A percentile compares a stretch with the other conserved stretches of the same genome.
Conservation (phyloP, 495 filamentous ascomycete species). For the Lepidopterella palustris region DNA sequence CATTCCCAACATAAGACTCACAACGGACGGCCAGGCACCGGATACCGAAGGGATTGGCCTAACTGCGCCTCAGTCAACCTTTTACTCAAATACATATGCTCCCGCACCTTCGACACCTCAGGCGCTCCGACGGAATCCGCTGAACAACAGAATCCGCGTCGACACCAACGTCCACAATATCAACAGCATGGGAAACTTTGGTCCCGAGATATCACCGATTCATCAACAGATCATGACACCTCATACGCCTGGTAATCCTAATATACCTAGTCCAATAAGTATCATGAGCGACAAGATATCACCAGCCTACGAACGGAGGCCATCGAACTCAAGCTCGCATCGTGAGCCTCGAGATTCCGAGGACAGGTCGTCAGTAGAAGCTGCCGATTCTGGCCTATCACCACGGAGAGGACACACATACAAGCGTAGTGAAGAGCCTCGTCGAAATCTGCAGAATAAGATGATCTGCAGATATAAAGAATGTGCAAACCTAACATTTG, state of each 20-base stretch:
- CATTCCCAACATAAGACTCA: constrained; percentile 16
- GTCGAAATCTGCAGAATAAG: constrained; percentile 59
- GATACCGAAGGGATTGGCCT: constrained; percentile 14
- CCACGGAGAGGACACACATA: constrained; percentile 22
- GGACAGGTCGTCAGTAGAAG: constrained; percentile 13
- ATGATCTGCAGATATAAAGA: constrained; percentile 58
- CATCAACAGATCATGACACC: not conserved
- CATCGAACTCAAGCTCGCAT: not conserved
- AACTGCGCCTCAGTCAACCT: constrained; percentile 21
- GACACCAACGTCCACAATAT: not conserved
- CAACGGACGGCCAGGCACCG: constrained; percentile 5
- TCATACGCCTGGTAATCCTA: not conserved
- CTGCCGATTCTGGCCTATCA: constrained; percentile 8
- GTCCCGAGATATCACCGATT: not conserved
- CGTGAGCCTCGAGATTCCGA: constrained; percentile 9
- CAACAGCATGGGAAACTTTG: not conserved
- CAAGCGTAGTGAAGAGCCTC: constrained; percentile 46
- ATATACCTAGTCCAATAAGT: not conserved
- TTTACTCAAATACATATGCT: constrained; percentile 9
- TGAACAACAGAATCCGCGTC: not conserved
- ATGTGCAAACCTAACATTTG: constrained; percentile 56
- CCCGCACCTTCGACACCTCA: constrained; percentile 15
- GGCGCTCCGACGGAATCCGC: constrained; percentile 12
- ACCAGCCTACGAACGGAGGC: not conserved
- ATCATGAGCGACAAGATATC: not conserved